A percentile compares a stretch with the other conserved stretches of the same genome.
These are phyloP conservation scores for Mycosphaerella sp. DNA, from an alignment of 2,329 filamentous ascomycete species.

Conservation along the genomic window DNA sequence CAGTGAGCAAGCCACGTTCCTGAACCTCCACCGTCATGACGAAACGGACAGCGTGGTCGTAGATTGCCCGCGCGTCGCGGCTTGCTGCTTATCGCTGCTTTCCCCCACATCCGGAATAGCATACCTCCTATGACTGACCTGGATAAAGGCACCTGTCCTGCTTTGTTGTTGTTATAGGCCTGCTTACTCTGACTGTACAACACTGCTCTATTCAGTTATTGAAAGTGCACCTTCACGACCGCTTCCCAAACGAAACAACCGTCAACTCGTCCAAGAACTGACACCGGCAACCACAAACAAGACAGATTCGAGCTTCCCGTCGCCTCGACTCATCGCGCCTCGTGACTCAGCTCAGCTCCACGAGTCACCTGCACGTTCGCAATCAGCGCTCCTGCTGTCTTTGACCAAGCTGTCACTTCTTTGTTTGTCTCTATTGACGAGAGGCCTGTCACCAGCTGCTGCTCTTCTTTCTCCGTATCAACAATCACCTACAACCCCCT, in stretches of 20 bases:
- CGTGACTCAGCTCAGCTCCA: conserved; percentile 12
- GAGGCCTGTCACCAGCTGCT: not conserved
- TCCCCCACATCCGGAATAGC: conserved; percentile 12
- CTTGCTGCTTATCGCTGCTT: conserved; percentile 13
- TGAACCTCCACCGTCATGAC: conserved; percentile 9
- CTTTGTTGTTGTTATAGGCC: conserved; percentile 2
- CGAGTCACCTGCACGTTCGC: conserved; percentile 10
- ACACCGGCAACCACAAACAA: conserved; percentile 5
- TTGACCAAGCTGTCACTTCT: conserved; percentile 13
- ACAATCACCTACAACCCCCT: conserved; percentile 8
- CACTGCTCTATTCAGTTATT: too few species aligned
- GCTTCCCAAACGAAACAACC: too few species aligned
- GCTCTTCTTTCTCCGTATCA: conserved; percentile 1
- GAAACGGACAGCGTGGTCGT: conserved; percentile 11
- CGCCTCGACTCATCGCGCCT: conserved; percentile 5
- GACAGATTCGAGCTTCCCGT: not conserved
- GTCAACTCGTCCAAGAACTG: conserved; percentile 1
- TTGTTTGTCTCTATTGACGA: conserved; percentile 6
- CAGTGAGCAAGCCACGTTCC: conserved; percentile 17
- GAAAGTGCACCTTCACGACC: too few species aligned
- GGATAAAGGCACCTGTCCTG: conserved; percentile 17
- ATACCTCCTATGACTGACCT: conserved; percentile 7
- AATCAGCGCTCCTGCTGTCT: conserved; percentile 5
- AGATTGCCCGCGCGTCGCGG: conserved; percentile 7
- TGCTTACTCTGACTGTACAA: too few species aligned